Percentiles rank a stretch among this genome's conserved stretches.
phyloP scores from a whole-genome alignment of 345 rosid species.

The Limnanthes douglasii region DNA sequence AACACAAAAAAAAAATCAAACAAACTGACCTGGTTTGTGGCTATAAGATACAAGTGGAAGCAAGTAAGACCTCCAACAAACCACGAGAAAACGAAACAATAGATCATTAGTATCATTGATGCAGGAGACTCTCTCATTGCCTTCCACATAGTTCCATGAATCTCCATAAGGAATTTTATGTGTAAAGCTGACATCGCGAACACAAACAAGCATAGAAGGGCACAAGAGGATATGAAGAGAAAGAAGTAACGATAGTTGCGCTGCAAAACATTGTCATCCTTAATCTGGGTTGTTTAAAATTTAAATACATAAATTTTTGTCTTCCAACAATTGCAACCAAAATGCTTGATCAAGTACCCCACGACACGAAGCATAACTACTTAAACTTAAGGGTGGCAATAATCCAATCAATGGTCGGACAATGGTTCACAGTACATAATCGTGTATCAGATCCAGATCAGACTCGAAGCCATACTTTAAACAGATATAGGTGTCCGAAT shows the following conservation, averaged over 20 bases:
- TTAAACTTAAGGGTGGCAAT: conserved; percentile 4
- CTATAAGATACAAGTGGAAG: conserved; percentile 38
- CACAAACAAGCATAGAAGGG: conserved; percentile 35
- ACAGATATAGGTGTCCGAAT: no score
- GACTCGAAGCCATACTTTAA: no score
- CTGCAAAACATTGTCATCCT: conserved; percentile 25
- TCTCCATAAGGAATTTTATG: conserved; percentile 23
- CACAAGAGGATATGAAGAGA: conserved; percentile 32
- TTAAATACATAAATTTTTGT: no score
- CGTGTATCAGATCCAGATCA: no score
- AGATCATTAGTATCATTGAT: conserved; percentile 27
- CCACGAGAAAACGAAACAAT: conserved; percentile 41
- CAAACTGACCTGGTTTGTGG: conserved; percentile 34
- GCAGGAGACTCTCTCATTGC: conserved; percentile 36
- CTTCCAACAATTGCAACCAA: no score
- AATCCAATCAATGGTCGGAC: background rate
- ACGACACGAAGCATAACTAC: background rate
- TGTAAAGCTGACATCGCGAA: conserved; percentile 34
- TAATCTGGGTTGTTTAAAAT: conserved; percentile 8
- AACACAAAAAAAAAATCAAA: no score
- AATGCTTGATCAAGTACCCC: no score
- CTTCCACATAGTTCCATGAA: conserved; percentile 24
- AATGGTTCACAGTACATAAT: background rate
- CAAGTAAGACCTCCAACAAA: conserved; percentile 45
- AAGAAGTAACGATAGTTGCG: conserved; percentile 48